These are phyloP conservation scores for Trifolium subterraneum DNA, from an alignment of 306 rosid genomes.

Conservation along the genomic window DNA sequence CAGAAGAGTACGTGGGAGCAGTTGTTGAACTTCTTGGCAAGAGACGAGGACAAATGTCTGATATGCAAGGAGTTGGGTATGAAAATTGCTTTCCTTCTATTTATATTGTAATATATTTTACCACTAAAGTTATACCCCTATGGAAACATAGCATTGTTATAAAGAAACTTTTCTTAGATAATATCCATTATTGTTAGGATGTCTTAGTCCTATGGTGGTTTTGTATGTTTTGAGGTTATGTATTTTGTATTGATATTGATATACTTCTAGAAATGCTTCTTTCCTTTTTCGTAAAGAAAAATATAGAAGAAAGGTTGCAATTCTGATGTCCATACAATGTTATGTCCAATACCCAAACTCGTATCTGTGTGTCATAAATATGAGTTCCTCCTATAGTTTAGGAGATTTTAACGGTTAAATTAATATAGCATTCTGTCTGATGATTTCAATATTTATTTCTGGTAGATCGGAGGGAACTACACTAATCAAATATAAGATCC, in stretches of 20 bases:
- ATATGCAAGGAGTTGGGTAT: slow-evolving; percentile 95
- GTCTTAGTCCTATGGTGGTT: background rate
- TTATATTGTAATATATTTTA: slow-evolving; percentile 34
- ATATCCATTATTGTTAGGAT: slow-evolving; percentile 11
- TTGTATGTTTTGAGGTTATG: background rate
- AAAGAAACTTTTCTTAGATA: slow-evolving; percentile 8
- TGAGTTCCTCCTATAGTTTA: slow-evolving; percentile 10
- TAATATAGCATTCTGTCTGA: slow-evolving; percentile 33
- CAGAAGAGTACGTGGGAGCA: slow-evolving; percentile 94
- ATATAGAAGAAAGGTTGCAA: background rate
- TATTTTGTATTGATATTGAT: slow-evolving; percentile 2
- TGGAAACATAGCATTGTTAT: slow-evolving; percentile 19
- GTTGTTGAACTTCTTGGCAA: slow-evolving; percentile 96
- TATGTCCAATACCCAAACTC: slow-evolving; percentile 2
- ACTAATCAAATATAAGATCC: slow-evolving; percentile 86
- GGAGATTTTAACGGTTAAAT: slow-evolving; percentile 3
- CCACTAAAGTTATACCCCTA: slow-evolving; percentile 5
- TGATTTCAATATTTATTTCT: slow-evolving; percentile 38
- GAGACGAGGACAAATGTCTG: slow-evolving; percentile 96
- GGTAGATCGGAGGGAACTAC: slow-evolving; percentile 87
- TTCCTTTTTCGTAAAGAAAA: too few relatives aligned
- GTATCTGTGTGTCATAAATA: background rate
- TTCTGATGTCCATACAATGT: background rate
- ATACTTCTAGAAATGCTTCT: background rate
- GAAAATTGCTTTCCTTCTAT: slow-evolving; percentile 49